phyloP scores from a whole-genome alignment of 2,329 filamentous ascomycete species.

The Cercospora citrullina region DNA sequence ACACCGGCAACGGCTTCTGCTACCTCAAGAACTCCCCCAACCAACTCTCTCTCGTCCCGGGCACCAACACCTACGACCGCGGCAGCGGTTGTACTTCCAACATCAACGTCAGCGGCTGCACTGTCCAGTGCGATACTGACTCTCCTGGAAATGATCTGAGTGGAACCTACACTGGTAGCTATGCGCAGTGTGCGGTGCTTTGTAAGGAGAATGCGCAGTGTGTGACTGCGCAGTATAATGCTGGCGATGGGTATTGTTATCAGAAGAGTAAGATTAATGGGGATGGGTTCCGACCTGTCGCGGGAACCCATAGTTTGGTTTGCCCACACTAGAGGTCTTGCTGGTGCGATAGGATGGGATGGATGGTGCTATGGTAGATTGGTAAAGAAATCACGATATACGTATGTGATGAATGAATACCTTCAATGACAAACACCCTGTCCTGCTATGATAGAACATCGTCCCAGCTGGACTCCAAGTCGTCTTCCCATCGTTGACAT shows the following conservation, averaged over 20 bases:
- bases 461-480: too few species aligned
- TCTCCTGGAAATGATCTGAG: neutral
- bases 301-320: neutral
- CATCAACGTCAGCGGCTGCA: constrained; percentile 6
- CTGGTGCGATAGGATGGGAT: neutral
- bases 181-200: neutral
- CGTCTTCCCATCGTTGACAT: too few species aligned
- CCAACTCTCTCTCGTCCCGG: neutral
- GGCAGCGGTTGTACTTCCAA: constrained; percentile 4
- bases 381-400: neutral
- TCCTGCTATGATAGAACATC: too few species aligned
- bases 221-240: neutral
- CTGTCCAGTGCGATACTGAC: neutral
- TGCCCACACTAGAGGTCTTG: neutral
- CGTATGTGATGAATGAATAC: neutral
- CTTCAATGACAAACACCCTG: neutral
- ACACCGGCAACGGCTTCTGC: constrained; percentile 5
- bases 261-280: neutral
- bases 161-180: neutral
- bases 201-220: neutral
- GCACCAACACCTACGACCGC: constrained; percentile 1
- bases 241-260: neutral
- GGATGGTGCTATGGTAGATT: neutral
- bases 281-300: neutral
- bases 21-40: constrained; percentile 1